phyloP scores from a whole-genome alignment of 345 rosid genomes.

The Moricandia moricandioides region DNA sequence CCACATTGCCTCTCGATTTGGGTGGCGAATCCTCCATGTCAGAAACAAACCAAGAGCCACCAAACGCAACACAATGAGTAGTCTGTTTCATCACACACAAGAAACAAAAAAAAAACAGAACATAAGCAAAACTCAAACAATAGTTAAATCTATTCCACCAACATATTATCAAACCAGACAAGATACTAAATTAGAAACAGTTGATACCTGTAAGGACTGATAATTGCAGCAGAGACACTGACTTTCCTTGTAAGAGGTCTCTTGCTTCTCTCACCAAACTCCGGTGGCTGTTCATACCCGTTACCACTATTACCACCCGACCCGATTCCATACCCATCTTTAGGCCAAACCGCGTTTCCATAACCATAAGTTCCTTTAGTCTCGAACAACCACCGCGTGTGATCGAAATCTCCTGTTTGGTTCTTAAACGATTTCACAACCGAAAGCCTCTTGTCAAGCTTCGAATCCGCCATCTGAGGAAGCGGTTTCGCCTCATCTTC shows the following conservation, averaged over 20 bases:
- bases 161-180: background rate
- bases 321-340: slow-evolving; percentile 67
- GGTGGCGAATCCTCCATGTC: background rate
- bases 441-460: slow-evolving; percentile 64
- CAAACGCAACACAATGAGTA: background rate
- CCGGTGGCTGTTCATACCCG: slow-evolving; percentile 68
- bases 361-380: slow-evolving; percentile 83
- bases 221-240: background rate
- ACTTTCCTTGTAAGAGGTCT: slow-evolving; percentile 69
- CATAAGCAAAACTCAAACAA: background rate
- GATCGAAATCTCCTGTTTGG: slow-evolving; percentile 69
- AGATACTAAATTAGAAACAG: background rate
- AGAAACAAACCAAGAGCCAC: background rate
- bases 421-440: slow-evolving; percentile 70
- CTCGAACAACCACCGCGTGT: slow-evolving; percentile 75
- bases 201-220: background rate
- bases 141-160: too few relatives aligned
- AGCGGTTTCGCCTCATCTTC: slow-evolving; percentile 67
- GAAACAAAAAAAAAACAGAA: too few relatives aligned
- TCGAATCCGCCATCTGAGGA: slow-evolving; percentile 47
- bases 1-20: background rate
- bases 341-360: slow-evolving; percentile 82
- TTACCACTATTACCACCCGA: slow-evolving; percentile 47
- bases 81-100: background rate
- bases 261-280: slow-evolving; percentile 57